These are phyloP conservation scores for Peronospora tabacina DNA, from an alignment of 352 stramenopile genomes.

Conservation along the genomic window DNA sequence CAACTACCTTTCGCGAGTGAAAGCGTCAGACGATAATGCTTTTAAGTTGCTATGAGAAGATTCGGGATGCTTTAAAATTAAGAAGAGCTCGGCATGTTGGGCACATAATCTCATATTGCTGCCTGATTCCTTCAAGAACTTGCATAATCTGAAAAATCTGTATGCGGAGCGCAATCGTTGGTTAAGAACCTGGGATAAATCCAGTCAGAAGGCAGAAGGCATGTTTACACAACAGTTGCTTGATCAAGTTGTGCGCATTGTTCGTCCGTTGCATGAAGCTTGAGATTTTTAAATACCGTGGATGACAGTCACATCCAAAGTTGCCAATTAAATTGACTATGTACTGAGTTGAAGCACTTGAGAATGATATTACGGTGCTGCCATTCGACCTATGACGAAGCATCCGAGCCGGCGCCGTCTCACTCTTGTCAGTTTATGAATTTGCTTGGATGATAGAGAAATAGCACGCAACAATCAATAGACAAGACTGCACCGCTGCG, in stretches of 20 bases:
- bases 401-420: slow-evolving; percentile 58
- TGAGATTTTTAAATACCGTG: slow-evolving; percentile 76
- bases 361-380: slow-evolving; percentile 75
- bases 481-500: slow-evolving; percentile 3
- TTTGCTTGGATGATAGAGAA: slow-evolving; percentile 35
- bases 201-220: slow-evolving; percentile 60
- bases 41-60: slow-evolving; percentile 62
- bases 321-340: slow-evolving; percentile 78
- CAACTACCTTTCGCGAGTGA: slow-evolving; percentile 55
- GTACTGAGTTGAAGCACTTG: slow-evolving; percentile 75
- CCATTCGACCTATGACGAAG: slow-evolving; percentile 75
- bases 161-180: slow-evolving; percentile 72
- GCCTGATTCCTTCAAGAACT: slow-evolving; percentile 56
- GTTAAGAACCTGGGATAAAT: slow-evolving; percentile 50
- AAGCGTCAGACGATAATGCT: slow-evolving; percentile 65
- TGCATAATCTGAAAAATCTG: slow-evolving; percentile 70
- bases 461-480: slow-evolving; percentile 1
- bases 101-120: slow-evolving; percentile 58
- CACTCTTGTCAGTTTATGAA: slow-evolving; percentile 73
- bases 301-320: slow-evolving; percentile 73
- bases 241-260: slow-evolving; percentile 73
- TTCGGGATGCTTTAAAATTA: slow-evolving; percentile 67
- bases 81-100: slow-evolving; percentile 63
- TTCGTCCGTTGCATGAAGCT: slow-evolving; percentile 68
- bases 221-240: slow-evolving; percentile 78